phyloP scores from a whole-genome alignment of 2,329 filamentous ascomycete species.

The Neonectria faginata region DNA sequence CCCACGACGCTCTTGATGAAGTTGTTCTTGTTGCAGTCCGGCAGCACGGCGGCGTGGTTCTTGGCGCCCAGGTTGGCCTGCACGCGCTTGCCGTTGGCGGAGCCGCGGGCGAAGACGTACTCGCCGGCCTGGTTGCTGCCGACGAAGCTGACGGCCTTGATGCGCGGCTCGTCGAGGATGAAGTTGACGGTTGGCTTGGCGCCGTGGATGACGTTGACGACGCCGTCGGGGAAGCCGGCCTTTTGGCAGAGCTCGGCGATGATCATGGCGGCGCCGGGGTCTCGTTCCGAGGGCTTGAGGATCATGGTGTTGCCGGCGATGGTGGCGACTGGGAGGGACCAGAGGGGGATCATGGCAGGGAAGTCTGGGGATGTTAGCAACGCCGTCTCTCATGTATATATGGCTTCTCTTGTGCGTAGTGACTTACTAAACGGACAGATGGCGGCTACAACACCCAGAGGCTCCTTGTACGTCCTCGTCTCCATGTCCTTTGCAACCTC shows the following conservation, averaged over 20 bases:
- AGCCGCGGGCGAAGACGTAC: conserved; percentile 75
- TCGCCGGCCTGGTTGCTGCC: conserved; percentile 76
- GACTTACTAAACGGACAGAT: conserved; percentile 80
- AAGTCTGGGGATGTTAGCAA: conserved; percentile 66
- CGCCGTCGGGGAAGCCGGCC: conserved; percentile 80
- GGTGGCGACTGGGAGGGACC: conserved; percentile 84
- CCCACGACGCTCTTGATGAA: conserved; percentile 74
- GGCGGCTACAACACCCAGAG: conserved; percentile 79
- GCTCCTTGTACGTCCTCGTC: conserved; percentile 80
- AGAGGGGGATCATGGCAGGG: conserved; percentile 86
- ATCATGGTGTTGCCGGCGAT: conserved; percentile 82
- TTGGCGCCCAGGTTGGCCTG: conserved; percentile 78
- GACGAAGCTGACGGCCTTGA: conserved; percentile 77
- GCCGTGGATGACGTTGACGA: conserved; percentile 76
- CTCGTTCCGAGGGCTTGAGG: conserved; percentile 83
- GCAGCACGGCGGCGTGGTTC: conserved; percentile 75
- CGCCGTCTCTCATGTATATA: not conserved
- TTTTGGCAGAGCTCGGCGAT: conserved; percentile 78
- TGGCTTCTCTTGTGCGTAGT: too few relatives aligned
- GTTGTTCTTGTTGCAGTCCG: conserved; percentile 77
- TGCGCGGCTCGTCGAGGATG: conserved; percentile 74
- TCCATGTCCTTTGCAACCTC: conserved; percentile 89
- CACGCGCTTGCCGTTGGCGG: conserved; percentile 76
- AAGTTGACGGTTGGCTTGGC: conserved; percentile 74
- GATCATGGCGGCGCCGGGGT: conserved; percentile 83